These are phyloP conservation scores for Pythium insidiosum DNA, from an alignment of 352 stramenopile genomes.

Conservation along the genomic window DNA sequence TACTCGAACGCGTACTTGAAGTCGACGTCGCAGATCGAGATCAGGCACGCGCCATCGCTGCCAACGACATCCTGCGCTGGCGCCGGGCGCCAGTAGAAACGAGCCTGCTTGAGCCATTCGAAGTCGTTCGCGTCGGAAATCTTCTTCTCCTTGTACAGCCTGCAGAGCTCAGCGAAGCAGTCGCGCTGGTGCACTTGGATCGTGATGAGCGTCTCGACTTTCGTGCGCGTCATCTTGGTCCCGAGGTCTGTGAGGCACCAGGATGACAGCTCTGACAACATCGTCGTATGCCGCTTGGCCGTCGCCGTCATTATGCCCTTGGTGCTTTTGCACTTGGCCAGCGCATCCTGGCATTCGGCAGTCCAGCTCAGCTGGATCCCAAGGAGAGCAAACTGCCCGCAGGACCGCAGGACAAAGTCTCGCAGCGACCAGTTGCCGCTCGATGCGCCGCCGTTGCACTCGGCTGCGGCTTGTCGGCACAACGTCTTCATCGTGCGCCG, in stretches of 20 bases:
- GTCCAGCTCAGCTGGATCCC: conserved; percentile 79
- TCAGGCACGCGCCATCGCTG: conserved; percentile 85
- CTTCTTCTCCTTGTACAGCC: conserved; percentile 78
- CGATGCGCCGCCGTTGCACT: conserved; percentile 32
- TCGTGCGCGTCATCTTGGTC: conserved; percentile 87
- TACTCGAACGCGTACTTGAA: conserved; percentile 93
- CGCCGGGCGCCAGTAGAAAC: conserved; percentile 61
- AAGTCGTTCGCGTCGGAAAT: conserved; percentile 70
- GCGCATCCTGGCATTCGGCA: conserved; percentile 55
- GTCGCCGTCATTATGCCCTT: conserved; percentile 86
- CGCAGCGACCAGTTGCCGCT: conserved; percentile 27
- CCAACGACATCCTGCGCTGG: conserved; percentile 79
- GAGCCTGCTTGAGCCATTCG: conserved; percentile 78
- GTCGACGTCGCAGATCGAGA: conserved; percentile 90
- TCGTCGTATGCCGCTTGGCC: conserved; percentile 61
- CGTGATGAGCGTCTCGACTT: conserved; percentile 92
- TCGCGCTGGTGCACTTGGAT: conserved; percentile 90
- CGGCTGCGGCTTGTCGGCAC: conserved; percentile 45
- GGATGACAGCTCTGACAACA: conserved; percentile 85
- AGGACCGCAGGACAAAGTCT: conserved; percentile 70
- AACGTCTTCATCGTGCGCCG: conserved; percentile 52
- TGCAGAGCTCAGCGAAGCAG: conserved; percentile 57
- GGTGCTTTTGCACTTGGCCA: conserved; percentile 66
- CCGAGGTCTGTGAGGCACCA: conserved; percentile 89
- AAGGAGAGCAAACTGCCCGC: conserved; percentile 62